Conservation (phyloP, 2,329 filamentous ascomycete species). For the Falciphora oryzae region DNA sequence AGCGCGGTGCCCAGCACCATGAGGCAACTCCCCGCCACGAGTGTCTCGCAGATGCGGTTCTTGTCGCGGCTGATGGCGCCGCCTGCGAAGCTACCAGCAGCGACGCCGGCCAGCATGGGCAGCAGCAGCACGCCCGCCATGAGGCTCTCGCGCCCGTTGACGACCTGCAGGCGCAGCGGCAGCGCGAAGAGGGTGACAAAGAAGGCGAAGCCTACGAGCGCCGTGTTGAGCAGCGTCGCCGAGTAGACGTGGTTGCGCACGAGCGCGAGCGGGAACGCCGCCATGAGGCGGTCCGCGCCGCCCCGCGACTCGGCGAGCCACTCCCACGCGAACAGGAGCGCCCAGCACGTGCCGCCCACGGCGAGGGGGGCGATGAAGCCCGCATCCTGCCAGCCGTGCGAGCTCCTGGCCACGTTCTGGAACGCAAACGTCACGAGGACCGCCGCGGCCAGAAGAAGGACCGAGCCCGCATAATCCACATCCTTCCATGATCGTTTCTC, state of each 20-base stretch:
- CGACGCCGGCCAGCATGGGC: constrained; percentile 45
- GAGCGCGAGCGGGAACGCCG: constrained; percentile 43
- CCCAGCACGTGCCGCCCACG: constrained; percentile 29
- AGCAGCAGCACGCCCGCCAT: constrained; percentile 45
- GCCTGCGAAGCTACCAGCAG: constrained; percentile 36
- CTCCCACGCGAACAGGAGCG: constrained; percentile 36
- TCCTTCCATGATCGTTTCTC: constrained; percentile 39
- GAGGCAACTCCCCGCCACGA: constrained; percentile 34
- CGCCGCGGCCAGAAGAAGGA: constrained; percentile 47
- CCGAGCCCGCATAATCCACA: constrained; percentile 47
- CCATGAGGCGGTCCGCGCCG: constrained; percentile 24
- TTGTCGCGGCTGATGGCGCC: constrained; percentile 36
- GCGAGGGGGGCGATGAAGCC: constrained; percentile 37
- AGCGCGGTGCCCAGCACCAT: constrained; percentile 43
- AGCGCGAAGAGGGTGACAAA: constrained; percentile 43
- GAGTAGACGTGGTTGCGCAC: constrained; percentile 42
- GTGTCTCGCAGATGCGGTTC: constrained; percentile 37
- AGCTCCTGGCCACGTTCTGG: constrained; percentile 39
- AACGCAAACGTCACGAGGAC: constrained; percentile 54
- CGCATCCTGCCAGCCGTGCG: constrained; percentile 34
- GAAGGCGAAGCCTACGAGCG: constrained; percentile 46
- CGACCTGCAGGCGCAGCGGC: constrained; percentile 42
- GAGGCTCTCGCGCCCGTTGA: constrained; percentile 40
- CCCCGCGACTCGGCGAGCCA: constrained; percentile 19
- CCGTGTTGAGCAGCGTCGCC: constrained; percentile 35